phyloP scores from a whole-genome alignment of 106 monocot genomes.

The Xerophyta viscosa region DNA sequence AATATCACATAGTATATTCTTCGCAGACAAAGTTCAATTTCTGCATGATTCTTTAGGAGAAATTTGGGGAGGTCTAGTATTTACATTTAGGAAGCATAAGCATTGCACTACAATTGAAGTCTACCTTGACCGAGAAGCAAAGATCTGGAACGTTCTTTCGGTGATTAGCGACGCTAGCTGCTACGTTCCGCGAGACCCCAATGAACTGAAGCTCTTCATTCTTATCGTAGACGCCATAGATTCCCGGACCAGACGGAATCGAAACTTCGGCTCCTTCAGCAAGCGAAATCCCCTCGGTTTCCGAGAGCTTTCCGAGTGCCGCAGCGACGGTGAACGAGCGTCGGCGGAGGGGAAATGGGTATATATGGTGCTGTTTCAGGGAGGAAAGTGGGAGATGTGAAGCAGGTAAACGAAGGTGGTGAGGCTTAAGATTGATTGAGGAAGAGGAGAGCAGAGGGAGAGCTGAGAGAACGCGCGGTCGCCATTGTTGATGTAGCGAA shows the following conservation, averaged over 20 bases:
- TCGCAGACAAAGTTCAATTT: too few species aligned
- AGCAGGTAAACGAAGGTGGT: too few species aligned
- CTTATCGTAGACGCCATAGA: conserved; percentile 79
- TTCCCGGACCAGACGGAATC: conserved; percentile 52
- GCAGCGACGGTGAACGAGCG: conserved; percentile 4
- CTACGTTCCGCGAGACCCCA: conserved; percentile 72
- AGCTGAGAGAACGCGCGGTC: too few species aligned
- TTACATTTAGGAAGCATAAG: too few species aligned
- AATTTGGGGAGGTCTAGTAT: too few species aligned
- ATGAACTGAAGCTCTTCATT: conserved; percentile 84
- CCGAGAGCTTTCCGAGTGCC: conserved; percentile 50
- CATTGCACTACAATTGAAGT: neutral
- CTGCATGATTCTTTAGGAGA: too few species aligned
- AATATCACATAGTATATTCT: too few species aligned
- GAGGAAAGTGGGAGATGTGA: too few species aligned
- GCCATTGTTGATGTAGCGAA: too few species aligned
- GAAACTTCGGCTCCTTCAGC: conserved; percentile 20
- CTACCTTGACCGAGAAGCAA: conserved; percentile 76
- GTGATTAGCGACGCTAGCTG: conserved; percentile 51
- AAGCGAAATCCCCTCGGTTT: conserved; percentile 46
- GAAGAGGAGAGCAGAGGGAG: too few species aligned
- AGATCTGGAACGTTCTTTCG: conserved; percentile 55
- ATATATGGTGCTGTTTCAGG: too few species aligned
- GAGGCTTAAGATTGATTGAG: too few species aligned
- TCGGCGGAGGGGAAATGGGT: neutral